Percentiles rank a stretch among this genome's conserved stretches.
Evolutionary conservation across 2,329 filamentous ascomycete genomes (phyloP).

Genomic region (Sphaerulina vaccinii): DNA sequence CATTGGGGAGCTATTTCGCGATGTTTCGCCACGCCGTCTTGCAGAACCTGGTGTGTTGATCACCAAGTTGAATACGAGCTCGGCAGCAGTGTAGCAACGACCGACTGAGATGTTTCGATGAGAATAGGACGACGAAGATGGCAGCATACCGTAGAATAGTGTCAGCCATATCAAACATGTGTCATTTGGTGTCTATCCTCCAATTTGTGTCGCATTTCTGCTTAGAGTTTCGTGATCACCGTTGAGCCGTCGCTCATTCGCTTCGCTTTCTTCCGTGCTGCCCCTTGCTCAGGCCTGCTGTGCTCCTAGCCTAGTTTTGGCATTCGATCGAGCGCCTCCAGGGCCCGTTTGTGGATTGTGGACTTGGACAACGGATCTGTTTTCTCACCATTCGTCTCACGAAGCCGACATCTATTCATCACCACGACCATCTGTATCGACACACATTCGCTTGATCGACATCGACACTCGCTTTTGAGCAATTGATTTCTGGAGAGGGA

Average conservation of each 20-base stretch:
- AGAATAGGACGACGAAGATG: not conserved
- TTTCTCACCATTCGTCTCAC: not conserved
- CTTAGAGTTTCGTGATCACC: not conserved
- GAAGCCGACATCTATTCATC: not conserved
- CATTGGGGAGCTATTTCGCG: slow-evolving; percentile 8
- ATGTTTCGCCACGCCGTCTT: slow-evolving; percentile 14
- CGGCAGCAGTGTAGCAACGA: not conserved
- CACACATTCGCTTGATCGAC: slow-evolving; percentile 16
- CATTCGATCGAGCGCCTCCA: not conserved
- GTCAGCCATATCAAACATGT: not conserved
- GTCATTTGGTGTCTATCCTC: not conserved
- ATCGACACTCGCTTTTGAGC: slow-evolving; percentile 15
- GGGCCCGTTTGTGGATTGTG: not conserved
- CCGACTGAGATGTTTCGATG: not conserved
- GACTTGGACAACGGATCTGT: not conserved
- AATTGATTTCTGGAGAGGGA: not conserved
- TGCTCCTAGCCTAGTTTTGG: not conserved
- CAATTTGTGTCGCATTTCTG: not conserved
- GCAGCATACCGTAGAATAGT: not conserved
- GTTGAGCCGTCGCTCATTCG: not conserved
- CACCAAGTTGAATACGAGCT: slow-evolving; percentile 20
- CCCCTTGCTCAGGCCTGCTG: not conserved
- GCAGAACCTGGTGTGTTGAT: slow-evolving; percentile 7
- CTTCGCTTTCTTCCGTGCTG: not conserved
- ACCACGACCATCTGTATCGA: not conserved